Percentiles rank a stretch among this genome's conserved stretches.
These are phyloP conservation scores for Pulveroboletus sp. DNA, from an alignment of 768 basidiomycete genomes.

Conservation along the genomic window DNA sequence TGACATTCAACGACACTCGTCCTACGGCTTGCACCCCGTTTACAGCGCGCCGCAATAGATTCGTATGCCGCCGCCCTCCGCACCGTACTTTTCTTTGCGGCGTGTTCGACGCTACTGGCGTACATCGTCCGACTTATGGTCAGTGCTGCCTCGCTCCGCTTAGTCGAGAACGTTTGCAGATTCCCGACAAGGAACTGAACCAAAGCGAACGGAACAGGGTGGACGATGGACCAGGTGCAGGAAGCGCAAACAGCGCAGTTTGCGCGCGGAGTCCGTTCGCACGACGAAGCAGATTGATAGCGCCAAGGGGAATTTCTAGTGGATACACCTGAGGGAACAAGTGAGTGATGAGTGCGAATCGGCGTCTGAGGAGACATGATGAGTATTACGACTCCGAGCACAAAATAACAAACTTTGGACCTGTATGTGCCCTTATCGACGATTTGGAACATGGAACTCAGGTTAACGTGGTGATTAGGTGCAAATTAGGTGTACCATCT, in stretches of 20 bases:
- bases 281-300: constrained; percentile 3
- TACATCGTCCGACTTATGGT: constrained; percentile 52
- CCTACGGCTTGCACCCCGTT: constrained; percentile 40
- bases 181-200: constrained; percentile 32
- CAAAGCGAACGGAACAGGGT: too few relatives aligned
- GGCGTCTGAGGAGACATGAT: too few relatives aligned
- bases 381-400: too few relatives aligned
- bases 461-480: too few relatives aligned
- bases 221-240: neutral
- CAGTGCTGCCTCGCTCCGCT: too few relatives aligned
- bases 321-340: too few relatives aligned
- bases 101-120: constrained; percentile 45
- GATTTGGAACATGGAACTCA: too few relatives aligned
- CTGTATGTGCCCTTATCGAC: too few relatives aligned
- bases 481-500: too few relatives aligned
- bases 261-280: constrained; percentile 5
- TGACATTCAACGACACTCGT: constrained; percentile 54
- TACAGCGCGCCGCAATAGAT: constrained; percentile 48
- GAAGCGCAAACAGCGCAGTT: constrained; percentile 6
- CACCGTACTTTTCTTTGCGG: constrained; percentile 53
- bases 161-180: constrained; percentile 26
- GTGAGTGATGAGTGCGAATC: too few relatives aligned
- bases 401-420: too few relatives aligned
- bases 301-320: neutral
- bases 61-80: constrained; percentile 50